phyloP scores from a whole-genome alignment of 768 basidiomycete genomes.

The Austroboletus eburneus region DNA sequence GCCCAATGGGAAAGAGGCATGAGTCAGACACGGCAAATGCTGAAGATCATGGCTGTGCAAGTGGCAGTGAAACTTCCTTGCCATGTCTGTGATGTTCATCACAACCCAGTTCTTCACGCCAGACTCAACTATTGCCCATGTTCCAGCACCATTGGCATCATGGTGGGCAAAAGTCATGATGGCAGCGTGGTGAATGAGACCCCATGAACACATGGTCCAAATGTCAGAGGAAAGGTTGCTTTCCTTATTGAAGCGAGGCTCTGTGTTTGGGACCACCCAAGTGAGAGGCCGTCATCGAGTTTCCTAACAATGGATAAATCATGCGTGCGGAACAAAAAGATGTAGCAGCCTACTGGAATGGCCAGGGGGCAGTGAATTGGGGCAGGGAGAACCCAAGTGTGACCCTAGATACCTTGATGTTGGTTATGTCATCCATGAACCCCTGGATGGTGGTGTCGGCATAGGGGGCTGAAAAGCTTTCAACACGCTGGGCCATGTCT shows the following conservation, averaged over 20 bases:
- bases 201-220: background rate
- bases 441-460: background rate
- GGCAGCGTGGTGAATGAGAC: background rate
- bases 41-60: no score
- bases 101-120: background rate
- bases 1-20: no score
- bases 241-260: rapidly evolving
- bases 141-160: background rate
- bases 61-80: no score
- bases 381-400: background rate
- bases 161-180: background rate
- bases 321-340: no score
- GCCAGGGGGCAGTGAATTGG: background rate
- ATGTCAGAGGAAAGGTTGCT: background rate
- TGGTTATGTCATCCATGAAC: background rate
- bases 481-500: background rate
- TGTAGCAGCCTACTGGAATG: background rate
- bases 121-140: background rate
- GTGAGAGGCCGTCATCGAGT: background rate
- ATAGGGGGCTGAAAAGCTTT: background rate
- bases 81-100: background rate
- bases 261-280: conserved; percentile 1
- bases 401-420: background rate
- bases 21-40: no score
- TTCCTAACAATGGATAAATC: background rate